A percentile compares a stretch with the other conserved stretches of the same genome.
phyloP scores from a whole-genome alignment of 1,139 yeast species.

The Magnusiomyces paraingens region DNA sequence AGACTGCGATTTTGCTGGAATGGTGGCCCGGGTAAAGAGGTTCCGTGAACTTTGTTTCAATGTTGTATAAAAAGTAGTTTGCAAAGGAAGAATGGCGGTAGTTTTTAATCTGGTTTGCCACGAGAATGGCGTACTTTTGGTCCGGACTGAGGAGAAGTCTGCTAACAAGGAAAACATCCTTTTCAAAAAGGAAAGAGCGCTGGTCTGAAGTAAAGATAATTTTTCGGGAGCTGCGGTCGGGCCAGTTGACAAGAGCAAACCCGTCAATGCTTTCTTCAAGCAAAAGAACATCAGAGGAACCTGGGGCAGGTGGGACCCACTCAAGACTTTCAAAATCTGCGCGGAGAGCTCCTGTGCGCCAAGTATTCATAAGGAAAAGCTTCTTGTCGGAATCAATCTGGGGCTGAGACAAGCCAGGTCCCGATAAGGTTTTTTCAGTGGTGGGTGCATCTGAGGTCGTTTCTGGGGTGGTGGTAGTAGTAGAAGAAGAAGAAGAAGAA shows the following conservation, averaged over 20 bases:
- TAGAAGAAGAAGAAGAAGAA: not conserved
- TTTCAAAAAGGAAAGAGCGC: slow-evolving; percentile 19
- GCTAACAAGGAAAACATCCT: slow-evolving; percentile 19
- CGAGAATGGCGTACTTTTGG: slow-evolving; percentile 44
- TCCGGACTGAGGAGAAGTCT: slow-evolving; percentile 32
- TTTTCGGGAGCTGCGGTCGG: slow-evolving; percentile 19
- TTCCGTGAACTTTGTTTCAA: slow-evolving; percentile 32
- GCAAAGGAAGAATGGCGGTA: slow-evolving; percentile 77
- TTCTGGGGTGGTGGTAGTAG: no score
- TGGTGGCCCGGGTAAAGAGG: slow-evolving; percentile 38
- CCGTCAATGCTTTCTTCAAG: slow-evolving; percentile 16
- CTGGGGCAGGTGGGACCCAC: slow-evolving; percentile 16
- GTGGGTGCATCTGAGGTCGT: no score
- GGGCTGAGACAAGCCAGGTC: slow-evolving; percentile 1
- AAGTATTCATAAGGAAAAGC: slow-evolving; percentile 10
- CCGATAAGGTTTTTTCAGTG: no score
- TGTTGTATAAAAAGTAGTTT: slow-evolving; percentile 56
- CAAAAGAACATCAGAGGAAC: slow-evolving; percentile 9
- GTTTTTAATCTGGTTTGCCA: slow-evolving; percentile 46
- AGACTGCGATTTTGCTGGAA: slow-evolving; percentile 40
- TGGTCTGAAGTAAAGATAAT: slow-evolving; percentile 17
- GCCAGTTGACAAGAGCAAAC: slow-evolving; percentile 23
- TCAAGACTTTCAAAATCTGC: slow-evolving; percentile 11
- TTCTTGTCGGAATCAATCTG: slow-evolving; percentile 9
- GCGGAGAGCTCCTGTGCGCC: slow-evolving; percentile 11